Conservation (phyloP, 352 stramenopile genomes). For the Paralagenidium karlingii region DNA sequence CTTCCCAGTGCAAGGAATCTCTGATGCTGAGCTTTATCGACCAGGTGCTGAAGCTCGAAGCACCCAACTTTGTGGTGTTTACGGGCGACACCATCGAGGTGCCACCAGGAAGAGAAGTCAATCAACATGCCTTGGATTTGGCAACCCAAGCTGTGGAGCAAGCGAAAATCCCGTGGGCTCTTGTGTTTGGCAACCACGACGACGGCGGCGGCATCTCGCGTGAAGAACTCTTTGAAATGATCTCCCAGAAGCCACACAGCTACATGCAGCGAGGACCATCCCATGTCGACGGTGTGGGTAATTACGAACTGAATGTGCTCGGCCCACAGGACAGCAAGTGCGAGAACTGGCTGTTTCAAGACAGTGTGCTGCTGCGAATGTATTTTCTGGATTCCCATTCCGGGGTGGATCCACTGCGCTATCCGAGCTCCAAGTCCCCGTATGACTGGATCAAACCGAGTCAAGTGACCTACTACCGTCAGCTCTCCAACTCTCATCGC, state of each 20-base stretch:
- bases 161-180: constrained; percentile 29
- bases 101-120: constrained; percentile 6
- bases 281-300: constrained; percentile 23
- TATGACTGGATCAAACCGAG: constrained; percentile 44
- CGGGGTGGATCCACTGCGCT: constrained; percentile 11
- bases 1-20: constrained; percentile 22
- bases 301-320: constrained; percentile 37
- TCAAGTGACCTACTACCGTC: constrained; percentile 32
- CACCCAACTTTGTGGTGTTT: constrained; percentile 43
- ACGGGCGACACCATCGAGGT: constrained; percentile 39
- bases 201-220: constrained; percentile 21
- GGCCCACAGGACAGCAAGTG: constrained; percentile 9
- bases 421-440: constrained; percentile 15
- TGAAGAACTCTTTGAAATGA: constrained; percentile 18
- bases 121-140: constrained; percentile 20
- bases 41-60: constrained; percentile 23
- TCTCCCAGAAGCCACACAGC: constrained; percentile 20
- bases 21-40: constrained; percentile 33
- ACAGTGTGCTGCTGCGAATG: constrained; percentile 31
- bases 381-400: constrained; percentile 46
- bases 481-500: constrained; percentile 8
- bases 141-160: constrained; percentile 17
- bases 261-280: constrained; percentile 24
- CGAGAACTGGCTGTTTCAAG: constrained; percentile 16
- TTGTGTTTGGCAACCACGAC: constrained; percentile 55